Evolutionary conservation across 176 grass and related monocot species (phyloP).

Genomic region (Rhynchospora pubera): DNA sequence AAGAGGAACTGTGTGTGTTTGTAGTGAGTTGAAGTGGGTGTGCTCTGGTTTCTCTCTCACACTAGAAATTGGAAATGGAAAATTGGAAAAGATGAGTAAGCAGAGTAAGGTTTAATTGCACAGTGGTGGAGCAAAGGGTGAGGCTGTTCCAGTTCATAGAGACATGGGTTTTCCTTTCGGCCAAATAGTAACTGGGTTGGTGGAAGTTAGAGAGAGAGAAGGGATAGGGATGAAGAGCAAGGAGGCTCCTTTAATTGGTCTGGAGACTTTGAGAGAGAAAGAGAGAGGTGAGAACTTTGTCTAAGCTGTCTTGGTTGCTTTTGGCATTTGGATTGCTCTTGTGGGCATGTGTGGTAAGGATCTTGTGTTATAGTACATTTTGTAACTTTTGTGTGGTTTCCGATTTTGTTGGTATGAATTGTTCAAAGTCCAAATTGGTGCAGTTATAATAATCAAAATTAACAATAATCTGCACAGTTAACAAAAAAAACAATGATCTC

Average conservation of each 20-base stretch:
- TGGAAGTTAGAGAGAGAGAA: not conserved
- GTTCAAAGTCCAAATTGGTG: not conserved
- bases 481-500: not conserved
- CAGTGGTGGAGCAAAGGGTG: not conserved
- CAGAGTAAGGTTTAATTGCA: slow-evolving; percentile 16
- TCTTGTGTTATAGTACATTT: not conserved
- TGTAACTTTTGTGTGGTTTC: not conserved
- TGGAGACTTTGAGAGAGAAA: slow-evolving; percentile 28
- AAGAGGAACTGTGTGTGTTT: not conserved
- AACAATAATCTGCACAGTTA: not conserved
- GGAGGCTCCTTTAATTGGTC: slow-evolving; percentile 25
- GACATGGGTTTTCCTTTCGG: slow-evolving; percentile 34
- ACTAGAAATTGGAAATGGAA: not conserved
- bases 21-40: not conserved
- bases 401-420: not conserved
- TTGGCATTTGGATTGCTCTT: slow-evolving; percentile 19
- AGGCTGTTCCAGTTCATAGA: slow-evolving; percentile 15
- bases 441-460: not conserved
- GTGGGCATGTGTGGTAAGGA: slow-evolving; percentile 1
- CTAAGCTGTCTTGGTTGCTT: slow-evolving; percentile 18
- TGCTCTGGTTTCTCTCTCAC: slow-evolving; percentile 3
- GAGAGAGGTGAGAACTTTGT: slow-evolving; percentile 6
- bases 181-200: slow-evolving; percentile 18
- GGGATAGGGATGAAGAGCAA: slow-evolving; percentile 13
- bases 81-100: slow-evolving; percentile 2